Conservation (phyloP, 371 early-diverging fungal genomes). For the Mucor indicus region DNA sequence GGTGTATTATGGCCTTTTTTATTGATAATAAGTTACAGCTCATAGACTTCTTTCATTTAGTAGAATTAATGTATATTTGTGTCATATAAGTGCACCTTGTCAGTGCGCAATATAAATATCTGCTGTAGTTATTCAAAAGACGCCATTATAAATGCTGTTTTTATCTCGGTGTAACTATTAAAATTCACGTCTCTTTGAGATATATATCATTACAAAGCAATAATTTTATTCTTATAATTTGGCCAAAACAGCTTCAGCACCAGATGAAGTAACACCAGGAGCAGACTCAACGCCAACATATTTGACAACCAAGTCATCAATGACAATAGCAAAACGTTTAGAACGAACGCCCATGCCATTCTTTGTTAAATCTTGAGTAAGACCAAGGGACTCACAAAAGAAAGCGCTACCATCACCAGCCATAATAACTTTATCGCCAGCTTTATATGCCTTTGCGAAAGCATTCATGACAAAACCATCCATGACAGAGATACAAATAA, state of each 20-base stretch:
- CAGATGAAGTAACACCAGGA: constrained; percentile 25
- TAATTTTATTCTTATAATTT: constrained; percentile 18
- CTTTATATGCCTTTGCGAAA: constrained; percentile 63
- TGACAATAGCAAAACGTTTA: constrained; percentile 67
- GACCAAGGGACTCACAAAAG: constrained; percentile 58
- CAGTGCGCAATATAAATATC: too few relatives aligned
- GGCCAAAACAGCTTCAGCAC: constrained; percentile 29
- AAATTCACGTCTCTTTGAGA: too few relatives aligned
- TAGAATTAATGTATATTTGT: too few relatives aligned
- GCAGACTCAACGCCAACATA: constrained; percentile 66
- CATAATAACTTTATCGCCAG: constrained; percentile 62
- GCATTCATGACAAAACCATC: constrained; percentile 73
- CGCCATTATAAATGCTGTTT: too few relatives aligned
- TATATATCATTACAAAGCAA: too few relatives aligned
- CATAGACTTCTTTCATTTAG: too few relatives aligned
- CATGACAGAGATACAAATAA: constrained; percentile 52
- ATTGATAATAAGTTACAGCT: too few relatives aligned
- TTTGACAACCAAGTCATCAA: constrained; percentile 64
- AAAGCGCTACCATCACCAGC: constrained; percentile 67
- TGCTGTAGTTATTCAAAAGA: too few relatives aligned
- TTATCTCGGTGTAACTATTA: too few relatives aligned
- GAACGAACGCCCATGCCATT: constrained; percentile 33
- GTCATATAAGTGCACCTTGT: too few relatives aligned
- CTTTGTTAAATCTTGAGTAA: constrained; percentile 50
- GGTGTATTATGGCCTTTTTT: too few relatives aligned